Percentiles rank a stretch among this genome's conserved stretches.
Evolutionary conservation across 129 eudicot genomes (phyloP).

Genomic region (Pulicaria dysenterica): DNA sequence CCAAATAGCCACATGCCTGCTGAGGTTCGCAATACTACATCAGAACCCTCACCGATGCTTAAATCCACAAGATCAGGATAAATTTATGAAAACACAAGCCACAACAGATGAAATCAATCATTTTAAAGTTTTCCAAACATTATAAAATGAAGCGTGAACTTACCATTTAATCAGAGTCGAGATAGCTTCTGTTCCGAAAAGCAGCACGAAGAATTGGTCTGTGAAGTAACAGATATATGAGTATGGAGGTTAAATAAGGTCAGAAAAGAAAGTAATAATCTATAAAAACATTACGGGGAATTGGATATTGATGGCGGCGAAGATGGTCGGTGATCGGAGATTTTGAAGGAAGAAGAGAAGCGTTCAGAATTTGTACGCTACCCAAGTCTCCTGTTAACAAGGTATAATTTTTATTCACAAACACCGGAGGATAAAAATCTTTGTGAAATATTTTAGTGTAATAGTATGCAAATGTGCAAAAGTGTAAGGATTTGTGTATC

Average conservation of each 20-base stretch:
- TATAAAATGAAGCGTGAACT: background rate
- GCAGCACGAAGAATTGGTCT: background rate
- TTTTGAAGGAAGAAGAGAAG: background rate
- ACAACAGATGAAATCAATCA: background rate
- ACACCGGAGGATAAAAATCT: no score
- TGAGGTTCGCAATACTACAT: background rate
- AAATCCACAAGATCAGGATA: background rate
- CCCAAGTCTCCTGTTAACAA: background rate
- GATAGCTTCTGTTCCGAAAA: slow-evolving; percentile 16
- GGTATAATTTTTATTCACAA: no score
- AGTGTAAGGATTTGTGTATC: no score
- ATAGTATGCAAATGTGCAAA: no score
- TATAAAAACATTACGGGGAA: slow-evolving; percentile 12
- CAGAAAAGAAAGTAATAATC: background rate
- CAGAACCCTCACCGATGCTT: slow-evolving; percentile 17
- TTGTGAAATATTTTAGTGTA: no score
- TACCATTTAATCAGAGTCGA: slow-evolving; percentile 6
- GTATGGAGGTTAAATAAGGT: background rate
- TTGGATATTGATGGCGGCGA: slow-evolving; percentile 19
- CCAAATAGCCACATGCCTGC: background rate
- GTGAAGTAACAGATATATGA: background rate
- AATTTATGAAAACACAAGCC: background rate
- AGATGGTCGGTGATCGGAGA: slow-evolving; percentile 9
- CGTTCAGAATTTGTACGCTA: slow-evolving; percentile 15
- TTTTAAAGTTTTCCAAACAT: background rate